phyloP scores from a whole-genome alignment of 805 yeast genomes.

The Ogataea glucozyma region DNA sequence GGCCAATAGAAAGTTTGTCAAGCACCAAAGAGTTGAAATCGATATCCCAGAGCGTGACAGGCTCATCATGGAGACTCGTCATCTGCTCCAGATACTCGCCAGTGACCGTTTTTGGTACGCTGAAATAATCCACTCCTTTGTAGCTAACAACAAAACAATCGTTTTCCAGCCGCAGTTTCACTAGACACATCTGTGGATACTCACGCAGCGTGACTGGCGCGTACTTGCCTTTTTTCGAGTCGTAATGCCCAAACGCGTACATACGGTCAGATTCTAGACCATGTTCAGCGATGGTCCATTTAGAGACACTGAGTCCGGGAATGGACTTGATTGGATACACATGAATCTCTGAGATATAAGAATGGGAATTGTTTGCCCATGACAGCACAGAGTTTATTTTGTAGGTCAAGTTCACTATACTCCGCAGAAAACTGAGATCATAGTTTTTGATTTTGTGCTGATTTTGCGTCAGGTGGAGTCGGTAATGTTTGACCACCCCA shows the following conservation, averaged over 20 bases:
- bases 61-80: slow-evolving; percentile 1
- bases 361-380: background rate
- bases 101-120: slow-evolving; percentile 19
- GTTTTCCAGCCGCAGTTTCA: slow-evolving; percentile 9
- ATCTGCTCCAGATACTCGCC: slow-evolving; percentile 9
- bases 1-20: slow-evolving; percentile 12
- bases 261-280: slow-evolving; percentile 31
- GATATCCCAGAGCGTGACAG: slow-evolving; percentile 30
- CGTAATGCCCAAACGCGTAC: slow-evolving; percentile 31
- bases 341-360: slow-evolving; percentile 14
- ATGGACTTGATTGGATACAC: slow-evolving; percentile 31
- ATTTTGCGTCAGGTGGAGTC: slow-evolving; percentile 16
- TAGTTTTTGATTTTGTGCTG: slow-evolving; percentile 15
- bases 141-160: slow-evolving; percentile 17
- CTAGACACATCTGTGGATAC: slow-evolving; percentile 21
- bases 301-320: slow-evolving; percentile 24
- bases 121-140: slow-evolving; percentile 13
- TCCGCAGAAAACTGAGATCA: slow-evolving; percentile 6
- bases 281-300: slow-evolving; percentile 24
- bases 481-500: slow-evolving; percentile 4
- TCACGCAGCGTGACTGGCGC: slow-evolving; percentile 26
- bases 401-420: slow-evolving; percentile 15
- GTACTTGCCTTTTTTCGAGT: slow-evolving; percentile 12
- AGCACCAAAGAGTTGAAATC: slow-evolving; percentile 23
- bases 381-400: slow-evolving; percentile 15